Conservation (phyloP, 2,329 filamentous ascomycete species). For the Microcyclospora tardicrescens region DNA sequence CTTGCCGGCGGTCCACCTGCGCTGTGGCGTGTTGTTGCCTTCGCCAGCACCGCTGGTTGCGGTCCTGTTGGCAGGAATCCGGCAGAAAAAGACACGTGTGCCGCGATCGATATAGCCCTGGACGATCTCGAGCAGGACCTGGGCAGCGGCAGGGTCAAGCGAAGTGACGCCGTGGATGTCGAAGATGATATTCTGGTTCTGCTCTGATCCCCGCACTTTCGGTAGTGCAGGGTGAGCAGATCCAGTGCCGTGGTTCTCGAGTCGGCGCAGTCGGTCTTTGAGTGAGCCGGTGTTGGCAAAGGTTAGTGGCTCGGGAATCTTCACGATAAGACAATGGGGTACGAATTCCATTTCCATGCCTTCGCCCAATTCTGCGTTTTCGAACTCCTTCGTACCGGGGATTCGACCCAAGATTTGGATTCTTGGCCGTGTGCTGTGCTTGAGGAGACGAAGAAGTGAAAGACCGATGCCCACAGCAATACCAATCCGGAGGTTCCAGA, state of each 20-base stretch:
- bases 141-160: slow-evolving; percentile 83
- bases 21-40: background rate
- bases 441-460: slow-evolving; percentile 77
- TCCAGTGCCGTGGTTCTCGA: slow-evolving; percentile 83
- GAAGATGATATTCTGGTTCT: slow-evolving; percentile 87
- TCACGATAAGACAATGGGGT: slow-evolving; percentile 86
- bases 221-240: slow-evolving; percentile 79
- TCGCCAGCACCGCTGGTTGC: no score
- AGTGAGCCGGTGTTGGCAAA: slow-evolving; percentile 91
- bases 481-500: slow-evolving; percentile 85
- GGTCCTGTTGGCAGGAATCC: slow-evolving; percentile 33
- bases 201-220: slow-evolving; percentile 59
- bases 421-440: slow-evolving; percentile 77
- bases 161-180: slow-evolving; percentile 96
- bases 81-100: slow-evolving; percentile 64
- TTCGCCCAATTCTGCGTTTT: slow-evolving; percentile 56
- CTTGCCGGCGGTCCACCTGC: slow-evolving; percentile 44
- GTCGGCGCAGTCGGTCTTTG: slow-evolving; percentile 64
- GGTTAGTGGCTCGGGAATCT: slow-evolving; percentile 91
- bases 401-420: slow-evolving; percentile 93
- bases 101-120: slow-evolving; percentile 61
- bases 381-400: slow-evolving; percentile 68
- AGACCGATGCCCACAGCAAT: slow-evolving; percentile 90
- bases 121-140: slow-evolving; percentile 86
- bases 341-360: slow-evolving; percentile 58